Evolutionary conservation across 192 early-diverging fungal species (phyloP).

Genomic region (Podochytrium sp.): DNA sequence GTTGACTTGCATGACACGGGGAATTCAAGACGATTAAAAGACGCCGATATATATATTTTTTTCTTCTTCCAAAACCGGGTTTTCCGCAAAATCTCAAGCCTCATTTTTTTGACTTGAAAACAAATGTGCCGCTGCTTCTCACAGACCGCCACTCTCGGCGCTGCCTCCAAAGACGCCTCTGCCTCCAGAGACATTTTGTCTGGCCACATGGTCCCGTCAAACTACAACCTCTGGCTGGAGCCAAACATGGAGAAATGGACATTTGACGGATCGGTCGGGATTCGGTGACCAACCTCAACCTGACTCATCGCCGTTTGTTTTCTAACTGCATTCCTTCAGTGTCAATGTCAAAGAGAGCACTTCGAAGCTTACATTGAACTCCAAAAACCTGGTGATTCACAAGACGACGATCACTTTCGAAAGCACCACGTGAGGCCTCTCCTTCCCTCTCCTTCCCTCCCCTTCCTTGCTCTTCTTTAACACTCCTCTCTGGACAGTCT

Average conservation of each 20-base stretch:
- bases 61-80: no score
- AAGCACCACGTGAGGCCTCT: not conserved
- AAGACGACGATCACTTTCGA: not conserved
- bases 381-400: constrained; percentile 14
- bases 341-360: not conserved
- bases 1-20: no score
- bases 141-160: not conserved
- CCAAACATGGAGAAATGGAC: constrained; percentile 79
- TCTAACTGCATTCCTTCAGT: no score
- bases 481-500: constrained; percentile 21
- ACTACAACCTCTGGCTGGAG: constrained; percentile 77
- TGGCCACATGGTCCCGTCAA: constrained; percentile 72
- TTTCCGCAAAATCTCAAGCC: no score
- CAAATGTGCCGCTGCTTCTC: constrained; percentile 24
- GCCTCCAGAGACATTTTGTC: constrained; percentile 68
- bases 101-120: no score
- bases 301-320: not conserved
- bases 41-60: no score
- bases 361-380: constrained; percentile 4
- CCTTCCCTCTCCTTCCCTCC: no score
- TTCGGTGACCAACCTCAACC: constrained; percentile 58
- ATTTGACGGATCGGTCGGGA: constrained; percentile 77
- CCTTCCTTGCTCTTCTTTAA: constrained; percentile 2
- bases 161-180: not conserved
- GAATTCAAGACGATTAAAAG: no score